These are phyloP conservation scores for Fraxinus angustifolia DNA, from an alignment of 305 asterid species.

Conservation along the genomic window DNA sequence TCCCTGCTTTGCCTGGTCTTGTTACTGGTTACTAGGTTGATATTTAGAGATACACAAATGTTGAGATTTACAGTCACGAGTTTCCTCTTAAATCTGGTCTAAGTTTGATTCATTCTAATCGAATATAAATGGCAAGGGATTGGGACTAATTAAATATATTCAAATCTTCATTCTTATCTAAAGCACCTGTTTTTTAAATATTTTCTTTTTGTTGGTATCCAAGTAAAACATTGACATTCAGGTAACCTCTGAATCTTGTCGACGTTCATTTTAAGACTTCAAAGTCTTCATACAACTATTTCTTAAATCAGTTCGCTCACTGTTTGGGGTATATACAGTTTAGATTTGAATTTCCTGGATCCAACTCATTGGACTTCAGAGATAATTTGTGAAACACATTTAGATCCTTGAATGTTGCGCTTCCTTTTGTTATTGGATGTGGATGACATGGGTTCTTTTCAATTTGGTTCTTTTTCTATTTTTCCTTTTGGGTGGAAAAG, in stretches of 20 bases:
- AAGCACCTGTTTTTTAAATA: background rate
- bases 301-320: background rate
- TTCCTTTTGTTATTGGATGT: background rate
- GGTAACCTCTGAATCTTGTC: background rate
- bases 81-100: background rate
- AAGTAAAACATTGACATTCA: background rate
- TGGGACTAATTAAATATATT: background rate
- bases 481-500: background rate
- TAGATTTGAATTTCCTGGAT: background rate
- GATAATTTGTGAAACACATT: background rate
- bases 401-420: background rate
- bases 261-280: background rate
- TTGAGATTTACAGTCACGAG: background rate
- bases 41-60: background rate
- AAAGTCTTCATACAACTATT: background rate
- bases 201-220: background rate
- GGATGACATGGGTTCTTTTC: background rate
- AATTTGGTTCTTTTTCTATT: background rate
- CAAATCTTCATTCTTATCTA: background rate
- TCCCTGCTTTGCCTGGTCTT: background rate
- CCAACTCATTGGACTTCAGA: background rate
- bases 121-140: background rate
- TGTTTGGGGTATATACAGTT: background rate
- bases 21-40: background rate
- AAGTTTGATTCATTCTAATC: background rate